Conservation (phyloP, 163 green algal species). For the Scenedesmus sp. region DNA sequence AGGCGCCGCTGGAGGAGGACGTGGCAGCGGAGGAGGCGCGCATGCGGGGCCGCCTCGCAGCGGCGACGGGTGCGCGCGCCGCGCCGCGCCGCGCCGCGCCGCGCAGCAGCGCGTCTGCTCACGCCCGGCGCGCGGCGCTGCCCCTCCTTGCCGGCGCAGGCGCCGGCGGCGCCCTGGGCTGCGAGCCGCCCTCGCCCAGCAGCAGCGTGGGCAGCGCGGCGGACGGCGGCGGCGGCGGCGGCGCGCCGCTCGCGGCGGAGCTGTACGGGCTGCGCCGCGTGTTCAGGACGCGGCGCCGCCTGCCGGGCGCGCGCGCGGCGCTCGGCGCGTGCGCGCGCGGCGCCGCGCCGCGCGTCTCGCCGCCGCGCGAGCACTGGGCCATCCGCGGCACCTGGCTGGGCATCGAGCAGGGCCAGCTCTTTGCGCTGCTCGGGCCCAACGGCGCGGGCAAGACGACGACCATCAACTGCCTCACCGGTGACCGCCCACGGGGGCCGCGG, state of each 20-base stretch:
- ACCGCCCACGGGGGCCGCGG: too few species aligned
- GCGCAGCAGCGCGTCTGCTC: too few species aligned
- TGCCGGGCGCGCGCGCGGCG: background rate
- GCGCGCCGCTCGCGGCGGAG: constrained; percentile 66
- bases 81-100: too few species aligned
- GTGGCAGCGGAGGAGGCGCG: constrained; percentile 73
- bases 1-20: constrained; percentile 63
- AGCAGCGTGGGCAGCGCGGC: constrained; percentile 13
- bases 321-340: background rate
- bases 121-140: too few species aligned
- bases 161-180: too few species aligned
- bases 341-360: too few species aligned
- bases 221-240: background rate
- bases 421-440: constrained; percentile 93
- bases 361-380: constrained; percentile 76
- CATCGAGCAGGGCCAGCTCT: constrained; percentile 84
- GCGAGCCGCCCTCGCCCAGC: too few species aligned
- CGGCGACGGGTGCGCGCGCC: constrained; percentile 52
- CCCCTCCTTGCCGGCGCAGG: too few species aligned
- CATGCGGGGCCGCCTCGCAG: constrained; percentile 65
- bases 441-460: constrained; percentile 82
- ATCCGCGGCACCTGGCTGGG: constrained; percentile 86
- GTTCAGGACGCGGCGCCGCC: constrained; percentile 55
- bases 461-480: constrained; percentile 89
- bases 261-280: constrained; percentile 87